Evolutionary conservation across 257 asterid genomes (phyloP).

Genomic region (Penstemon eatonii): DNA sequence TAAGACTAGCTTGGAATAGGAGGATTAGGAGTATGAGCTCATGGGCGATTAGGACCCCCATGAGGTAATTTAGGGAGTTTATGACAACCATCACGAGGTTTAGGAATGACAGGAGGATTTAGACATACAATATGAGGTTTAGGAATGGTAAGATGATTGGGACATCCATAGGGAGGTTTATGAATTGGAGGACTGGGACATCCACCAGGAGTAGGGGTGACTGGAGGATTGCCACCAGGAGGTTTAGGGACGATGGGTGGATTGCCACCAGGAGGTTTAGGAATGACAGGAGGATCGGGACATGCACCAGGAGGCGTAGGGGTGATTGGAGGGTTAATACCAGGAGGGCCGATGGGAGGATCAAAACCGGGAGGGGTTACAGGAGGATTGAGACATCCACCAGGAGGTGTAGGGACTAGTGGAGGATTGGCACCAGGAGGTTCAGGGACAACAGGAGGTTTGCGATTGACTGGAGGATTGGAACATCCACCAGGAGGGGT

Average conservation of each 20-base stretch:
- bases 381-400: background rate
- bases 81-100: constrained; percentile 4
- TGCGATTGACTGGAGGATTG: no score
- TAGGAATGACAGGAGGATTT: background rate
- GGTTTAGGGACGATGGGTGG: background rate
- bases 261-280: background rate
- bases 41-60: background rate
- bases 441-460: background rate
- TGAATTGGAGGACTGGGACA: no score
- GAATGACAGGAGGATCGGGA: background rate
- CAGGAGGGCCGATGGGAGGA: background rate
- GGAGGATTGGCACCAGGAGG: background rate
- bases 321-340: background rate
- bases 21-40: background rate
- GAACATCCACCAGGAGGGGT: background rate
- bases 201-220: constrained; percentile 1
- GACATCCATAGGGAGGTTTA: background rate
- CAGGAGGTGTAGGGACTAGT: background rate
- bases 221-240: constrained; percentile 6
- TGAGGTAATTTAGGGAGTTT: background rate
- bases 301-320: background rate
- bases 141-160: background rate
- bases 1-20: background rate
- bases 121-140: background rate
- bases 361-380: no score